A percentile compares a stretch with the other conserved stretches of the same genome.
These are phyloP conservation scores for Beta lomatogona DNA, from an alignment of 179 eudicot species.

Conservation along the genomic window DNA sequence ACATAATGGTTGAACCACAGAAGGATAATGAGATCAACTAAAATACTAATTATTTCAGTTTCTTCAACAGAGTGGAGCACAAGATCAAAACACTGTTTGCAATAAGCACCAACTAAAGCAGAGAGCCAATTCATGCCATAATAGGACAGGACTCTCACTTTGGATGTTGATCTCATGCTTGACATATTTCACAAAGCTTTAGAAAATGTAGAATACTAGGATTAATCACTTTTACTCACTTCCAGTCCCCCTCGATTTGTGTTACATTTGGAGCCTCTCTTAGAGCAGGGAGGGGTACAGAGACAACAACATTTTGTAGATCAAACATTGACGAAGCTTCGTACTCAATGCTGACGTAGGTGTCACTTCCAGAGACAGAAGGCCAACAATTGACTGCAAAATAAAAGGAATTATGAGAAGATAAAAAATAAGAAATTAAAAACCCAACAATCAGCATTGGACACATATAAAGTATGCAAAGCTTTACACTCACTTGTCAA, in stretches of 20 bases:
- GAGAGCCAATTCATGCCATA: neutral
- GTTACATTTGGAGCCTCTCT: conserved; percentile 89
- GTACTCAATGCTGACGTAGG: conserved; percentile 89
- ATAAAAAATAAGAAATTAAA: neutral
- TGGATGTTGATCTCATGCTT: conserved; percentile 1
- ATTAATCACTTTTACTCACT: conserved; percentile 41
- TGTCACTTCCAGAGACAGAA: conserved; percentile 92
- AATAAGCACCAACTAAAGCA: neutral
- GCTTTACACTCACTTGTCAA: conserved; percentile 63
- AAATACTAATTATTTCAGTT: neutral
- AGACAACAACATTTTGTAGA: conserved; percentile 86
- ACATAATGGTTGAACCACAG: neutral
- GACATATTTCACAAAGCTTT: neutral
- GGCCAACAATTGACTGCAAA: conserved; percentile 97
- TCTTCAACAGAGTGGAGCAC: conserved; percentile 4
- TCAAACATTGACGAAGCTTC: conserved; percentile 87
- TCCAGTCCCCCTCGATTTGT: conserved; percentile 97
- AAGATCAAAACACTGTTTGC: neutral
- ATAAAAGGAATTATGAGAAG: neutral
- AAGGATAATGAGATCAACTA: conserved; percentile 7
- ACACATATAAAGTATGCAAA: neutral
- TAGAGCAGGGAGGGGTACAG: conserved; percentile 96
- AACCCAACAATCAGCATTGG: neutral
- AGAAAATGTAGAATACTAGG: no score
- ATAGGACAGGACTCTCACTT: neutral